Evolutionary conservation across 495 filamentous ascomycete genomes (phyloP).

Genomic region (Xylaria longipes): DNA sequence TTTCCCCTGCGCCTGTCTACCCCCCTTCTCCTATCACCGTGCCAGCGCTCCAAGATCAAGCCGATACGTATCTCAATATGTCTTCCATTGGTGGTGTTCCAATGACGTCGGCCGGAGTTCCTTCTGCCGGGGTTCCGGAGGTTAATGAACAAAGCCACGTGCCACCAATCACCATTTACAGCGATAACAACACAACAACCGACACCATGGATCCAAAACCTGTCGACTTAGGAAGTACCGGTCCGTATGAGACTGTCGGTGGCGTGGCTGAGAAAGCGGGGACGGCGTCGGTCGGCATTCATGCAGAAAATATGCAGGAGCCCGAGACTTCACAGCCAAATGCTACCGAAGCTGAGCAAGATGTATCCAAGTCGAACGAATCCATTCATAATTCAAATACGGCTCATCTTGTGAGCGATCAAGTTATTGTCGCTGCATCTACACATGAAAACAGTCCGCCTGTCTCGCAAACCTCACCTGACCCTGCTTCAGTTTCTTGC

Average conservation of each 20-base stretch:
- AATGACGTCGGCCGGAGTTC: neutral
- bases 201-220: neutral
- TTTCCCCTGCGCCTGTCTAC: slow-evolving; percentile 45
- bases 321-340: slow-evolving; percentile 31
- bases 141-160: neutral
- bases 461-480: slow-evolving; percentile 23
- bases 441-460: slow-evolving; percentile 33
- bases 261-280: slow-evolving; percentile 29
- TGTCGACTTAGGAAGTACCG: neutral
- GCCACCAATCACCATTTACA: neutral
- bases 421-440: slow-evolving; percentile 35
- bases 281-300: slow-evolving; percentile 18
- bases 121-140: neutral
- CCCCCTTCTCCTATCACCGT: slow-evolving; percentile 42
- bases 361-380: slow-evolving; percentile 50
- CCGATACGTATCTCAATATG: slow-evolving; percentile 32
- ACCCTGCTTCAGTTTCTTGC: slow-evolving; percentile 2
- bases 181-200: neutral
- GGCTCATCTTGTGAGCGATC: slow-evolving; percentile 39
- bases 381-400: slow-evolving; percentile 47
- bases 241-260: slow-evolving; percentile 32
- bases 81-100: neutral
- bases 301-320: slow-evolving; percentile 32
- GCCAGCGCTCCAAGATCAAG: slow-evolving; percentile 49
- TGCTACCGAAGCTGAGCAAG: slow-evolving; percentile 44